Percentiles rank a stretch among this genome's conserved stretches.
Conservation (phyloP, 768 basidiomycete genomes). For the Suillus weaverae region DNA sequence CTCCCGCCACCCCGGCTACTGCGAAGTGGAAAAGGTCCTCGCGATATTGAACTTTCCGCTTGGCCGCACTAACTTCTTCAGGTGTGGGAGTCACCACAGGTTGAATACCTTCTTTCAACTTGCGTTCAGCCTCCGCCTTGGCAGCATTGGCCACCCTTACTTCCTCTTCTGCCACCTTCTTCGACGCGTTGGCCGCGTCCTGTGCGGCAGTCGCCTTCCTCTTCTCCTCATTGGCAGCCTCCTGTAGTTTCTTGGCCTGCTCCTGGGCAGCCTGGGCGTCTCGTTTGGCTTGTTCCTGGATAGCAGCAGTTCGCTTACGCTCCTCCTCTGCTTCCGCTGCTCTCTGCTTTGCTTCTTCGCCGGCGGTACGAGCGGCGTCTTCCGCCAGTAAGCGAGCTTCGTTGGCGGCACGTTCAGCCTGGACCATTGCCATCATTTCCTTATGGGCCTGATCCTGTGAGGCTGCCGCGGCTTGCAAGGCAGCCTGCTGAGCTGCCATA, state of each 20-base stretch:
- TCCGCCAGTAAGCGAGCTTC: slow-evolving; percentile 10
- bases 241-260: slow-evolving; percentile 5
- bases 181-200: slow-evolving; percentile 14
- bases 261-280: slow-evolving; percentile 13
- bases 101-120: slow-evolving; percentile 27
- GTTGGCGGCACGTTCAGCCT: slow-evolving; percentile 1
- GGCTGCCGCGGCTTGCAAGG: background rate
- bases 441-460: background rate
- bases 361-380: background rate
- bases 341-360: slow-evolving; percentile 4
- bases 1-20: slow-evolving; percentile 31
- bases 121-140: slow-evolving; percentile 15
- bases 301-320: slow-evolving; percentile 8
- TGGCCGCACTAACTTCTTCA: slow-evolving; percentile 26
- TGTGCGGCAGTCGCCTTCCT: slow-evolving; percentile 17
- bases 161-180: slow-evolving; percentile 18
- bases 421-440: slow-evolving; percentile 6
- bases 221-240: slow-evolving; percentile 22
- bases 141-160: slow-evolving; percentile 2
- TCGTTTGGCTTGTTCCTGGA: slow-evolving; percentile 14
- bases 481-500: background rate
- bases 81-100: slow-evolving; percentile 31
- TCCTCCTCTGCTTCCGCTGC: slow-evolving; percentile 10
- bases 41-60: slow-evolving; percentile 25
- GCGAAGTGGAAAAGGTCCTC: slow-evolving; percentile 32